phyloP scores from a whole-genome alignment of 306 rosid genomes.

The Medicago truncatula region DNA sequence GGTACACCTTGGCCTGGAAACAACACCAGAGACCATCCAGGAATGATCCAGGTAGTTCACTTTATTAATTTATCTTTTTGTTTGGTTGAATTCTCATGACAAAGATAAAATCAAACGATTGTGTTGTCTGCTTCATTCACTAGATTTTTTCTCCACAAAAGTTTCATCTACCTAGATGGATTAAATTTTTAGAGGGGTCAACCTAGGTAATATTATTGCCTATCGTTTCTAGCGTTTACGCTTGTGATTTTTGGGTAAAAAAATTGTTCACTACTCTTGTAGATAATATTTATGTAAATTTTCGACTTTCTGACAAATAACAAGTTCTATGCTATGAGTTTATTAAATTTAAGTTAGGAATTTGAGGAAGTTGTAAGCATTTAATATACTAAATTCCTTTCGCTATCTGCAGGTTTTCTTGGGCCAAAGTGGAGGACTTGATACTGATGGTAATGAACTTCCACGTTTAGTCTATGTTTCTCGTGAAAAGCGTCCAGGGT shows the following conservation, averaged over 20 bases:
- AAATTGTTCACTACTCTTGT: not conserved
- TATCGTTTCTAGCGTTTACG: constrained; percentile 11
- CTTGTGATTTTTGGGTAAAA: not conserved
- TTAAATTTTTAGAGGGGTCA: not conserved
- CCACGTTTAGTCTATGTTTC: constrained; percentile 96
- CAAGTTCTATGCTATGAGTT: constrained; percentile 25
- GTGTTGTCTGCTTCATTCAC: constrained; percentile 21
- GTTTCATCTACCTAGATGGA: constrained; percentile 29
- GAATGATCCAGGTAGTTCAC: constrained; percentile 84
- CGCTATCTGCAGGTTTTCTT: constrained; percentile 78
- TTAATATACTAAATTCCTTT: constrained; percentile 28
- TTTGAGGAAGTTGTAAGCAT: constrained; percentile 12
- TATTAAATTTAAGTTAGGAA: constrained; percentile 30
- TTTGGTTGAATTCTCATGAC: constrained; percentile 36
- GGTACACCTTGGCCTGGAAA: constrained; percentile 99
- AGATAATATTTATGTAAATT: constrained; percentile 19
- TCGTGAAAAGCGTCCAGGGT: constrained; percentile 99
- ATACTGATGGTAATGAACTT: constrained; percentile 87
- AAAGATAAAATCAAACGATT: constrained; percentile 21
- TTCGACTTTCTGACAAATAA: not conserved
- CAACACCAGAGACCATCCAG: constrained; percentile 97
- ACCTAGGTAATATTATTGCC: not conserved
- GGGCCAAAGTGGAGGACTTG: constrained; percentile 97
- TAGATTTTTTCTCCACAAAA: not conserved
- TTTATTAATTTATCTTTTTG: constrained; percentile 14